phyloP scores from a whole-genome alignment of 352 stramenopile species.

The Phytophthora brassicae region DNA sequence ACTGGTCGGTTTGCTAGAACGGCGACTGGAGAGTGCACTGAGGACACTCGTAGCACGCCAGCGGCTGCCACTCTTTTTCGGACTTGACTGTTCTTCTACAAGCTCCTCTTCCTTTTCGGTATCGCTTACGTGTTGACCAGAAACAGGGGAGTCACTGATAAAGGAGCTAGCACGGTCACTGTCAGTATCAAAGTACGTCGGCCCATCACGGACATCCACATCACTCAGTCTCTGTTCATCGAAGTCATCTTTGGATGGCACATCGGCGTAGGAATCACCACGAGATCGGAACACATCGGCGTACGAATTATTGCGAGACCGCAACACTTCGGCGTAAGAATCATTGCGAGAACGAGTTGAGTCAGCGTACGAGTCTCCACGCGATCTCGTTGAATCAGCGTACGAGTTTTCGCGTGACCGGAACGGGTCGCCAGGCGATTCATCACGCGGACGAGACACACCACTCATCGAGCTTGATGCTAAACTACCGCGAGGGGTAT shows the following conservation, averaged over 20 bases:
- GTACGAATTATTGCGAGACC: constrained; percentile 28
- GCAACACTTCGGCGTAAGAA: constrained; percentile 30
- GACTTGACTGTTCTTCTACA: constrained; percentile 14
- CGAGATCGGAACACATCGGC: constrained; percentile 27
- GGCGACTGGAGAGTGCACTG: constrained; percentile 43
- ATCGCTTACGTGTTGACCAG: constrained; percentile 17
- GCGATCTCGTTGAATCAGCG: constrained; percentile 24
- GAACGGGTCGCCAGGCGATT: constrained; percentile 19
- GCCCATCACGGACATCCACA: constrained; percentile 25
- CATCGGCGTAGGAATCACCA: constrained; percentile 32
- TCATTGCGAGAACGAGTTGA: constrained; percentile 23
- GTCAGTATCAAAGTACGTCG: constrained; percentile 53
- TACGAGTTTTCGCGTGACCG: constrained; percentile 34
- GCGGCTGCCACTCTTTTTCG: constrained; percentile 31
- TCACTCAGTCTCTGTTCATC: constrained; percentile 33
- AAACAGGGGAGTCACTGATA: constrained; percentile 30
- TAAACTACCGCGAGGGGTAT: constrained; percentile 37
- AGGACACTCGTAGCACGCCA: constrained; percentile 51
- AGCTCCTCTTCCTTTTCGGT: constrained; percentile 16
- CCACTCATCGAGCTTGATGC: constrained; percentile 32
- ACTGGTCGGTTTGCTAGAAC: constrained; percentile 37
- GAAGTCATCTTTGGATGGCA: constrained; percentile 30
- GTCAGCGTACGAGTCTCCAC: constrained; percentile 30
- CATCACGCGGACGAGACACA: constrained; percentile 17
- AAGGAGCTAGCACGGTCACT: constrained; percentile 49